Evolutionary conservation across 495 filamentous ascomycete genomes (phyloP).

Genomic region (Letharia lupina): DNA sequence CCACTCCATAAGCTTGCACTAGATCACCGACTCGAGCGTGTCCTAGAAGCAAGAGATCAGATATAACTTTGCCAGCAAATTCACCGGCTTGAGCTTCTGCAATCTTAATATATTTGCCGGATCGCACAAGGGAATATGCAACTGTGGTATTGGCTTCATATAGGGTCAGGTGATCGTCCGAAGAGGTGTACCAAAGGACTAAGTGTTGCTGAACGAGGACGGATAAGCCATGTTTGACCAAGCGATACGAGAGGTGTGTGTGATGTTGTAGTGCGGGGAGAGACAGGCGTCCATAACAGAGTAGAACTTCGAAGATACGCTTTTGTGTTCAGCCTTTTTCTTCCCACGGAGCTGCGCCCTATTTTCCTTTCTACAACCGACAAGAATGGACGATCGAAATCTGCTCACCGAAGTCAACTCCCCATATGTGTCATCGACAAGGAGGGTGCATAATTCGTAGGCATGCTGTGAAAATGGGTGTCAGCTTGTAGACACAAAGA

Average conservation of each 20-base stretch:
- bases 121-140: slow-evolving; percentile 70
- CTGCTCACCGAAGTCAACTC: slow-evolving; percentile 80
- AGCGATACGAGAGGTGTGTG: slow-evolving; percentile 55
- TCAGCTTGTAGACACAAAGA: background rate
- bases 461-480: slow-evolving; percentile 40
- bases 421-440: slow-evolving; percentile 83
- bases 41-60: slow-evolving; percentile 66
- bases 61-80: slow-evolving; percentile 60
- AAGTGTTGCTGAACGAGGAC: slow-evolving; percentile 86
- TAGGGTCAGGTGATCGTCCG: slow-evolving; percentile 49
- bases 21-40: slow-evolving; percentile 69
- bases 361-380: background rate
- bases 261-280: slow-evolving; percentile 56
- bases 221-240: slow-evolving; percentile 67
- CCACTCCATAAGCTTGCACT: slow-evolving; percentile 26
- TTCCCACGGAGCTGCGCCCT: background rate
- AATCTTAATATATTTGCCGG: slow-evolving; percentile 72
- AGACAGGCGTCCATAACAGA: slow-evolving; percentile 67
- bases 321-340: slow-evolving; percentile 27
- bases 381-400: background rate
- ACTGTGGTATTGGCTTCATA: slow-evolving; percentile 72
- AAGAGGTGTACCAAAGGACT: slow-evolving; percentile 61
- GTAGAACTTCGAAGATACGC: slow-evolving; percentile 73
- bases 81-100: slow-evolving; percentile 61
- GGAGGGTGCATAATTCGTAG: slow-evolving; percentile 75